Evolutionary conservation across 768 basidiomycete genomes (phyloP).

Genomic region (Xerocomus potaroensis): DNA sequence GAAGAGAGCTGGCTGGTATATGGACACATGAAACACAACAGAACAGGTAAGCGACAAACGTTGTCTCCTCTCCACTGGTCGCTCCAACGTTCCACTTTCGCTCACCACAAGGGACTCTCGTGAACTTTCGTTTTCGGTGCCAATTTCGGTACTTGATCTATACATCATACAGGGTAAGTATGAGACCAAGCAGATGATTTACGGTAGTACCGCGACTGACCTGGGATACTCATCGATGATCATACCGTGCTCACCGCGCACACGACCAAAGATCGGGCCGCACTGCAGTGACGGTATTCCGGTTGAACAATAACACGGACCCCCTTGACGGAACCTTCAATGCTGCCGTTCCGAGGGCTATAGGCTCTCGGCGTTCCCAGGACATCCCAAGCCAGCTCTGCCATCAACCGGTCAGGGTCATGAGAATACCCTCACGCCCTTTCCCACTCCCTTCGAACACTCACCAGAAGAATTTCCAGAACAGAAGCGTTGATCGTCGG

Average conservation of each 20-base stretch:
- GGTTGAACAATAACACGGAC: not conserved
- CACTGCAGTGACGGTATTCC: not conserved
- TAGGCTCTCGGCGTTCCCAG: not conserved
- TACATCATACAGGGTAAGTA: not conserved
- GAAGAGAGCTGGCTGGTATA: too few species aligned
- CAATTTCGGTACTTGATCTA: not conserved
- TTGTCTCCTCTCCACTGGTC: not conserved
- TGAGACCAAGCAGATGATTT: not conserved
- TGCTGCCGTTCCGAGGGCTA: not conserved
- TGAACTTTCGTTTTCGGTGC: not conserved
- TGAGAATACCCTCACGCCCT: not conserved
- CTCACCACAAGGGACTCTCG: not conserved
- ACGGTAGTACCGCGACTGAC: not conserved
- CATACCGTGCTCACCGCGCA: not conserved
- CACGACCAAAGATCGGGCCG: not conserved
- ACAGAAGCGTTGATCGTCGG: conserved; percentile 1
- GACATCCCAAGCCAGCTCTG: not conserved
- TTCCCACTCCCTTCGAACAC: not conserved
- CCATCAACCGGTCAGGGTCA: not conserved
- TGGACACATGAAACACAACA: too few species aligned
- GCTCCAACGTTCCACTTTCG: not conserved
- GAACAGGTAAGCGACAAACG: not conserved
- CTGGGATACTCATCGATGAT: not conserved
- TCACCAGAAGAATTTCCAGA: not conserved
- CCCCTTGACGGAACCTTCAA: not conserved